Conservation (phyloP, 73 alveolate genomes). For the Paramecium tetraurelia region DNA sequence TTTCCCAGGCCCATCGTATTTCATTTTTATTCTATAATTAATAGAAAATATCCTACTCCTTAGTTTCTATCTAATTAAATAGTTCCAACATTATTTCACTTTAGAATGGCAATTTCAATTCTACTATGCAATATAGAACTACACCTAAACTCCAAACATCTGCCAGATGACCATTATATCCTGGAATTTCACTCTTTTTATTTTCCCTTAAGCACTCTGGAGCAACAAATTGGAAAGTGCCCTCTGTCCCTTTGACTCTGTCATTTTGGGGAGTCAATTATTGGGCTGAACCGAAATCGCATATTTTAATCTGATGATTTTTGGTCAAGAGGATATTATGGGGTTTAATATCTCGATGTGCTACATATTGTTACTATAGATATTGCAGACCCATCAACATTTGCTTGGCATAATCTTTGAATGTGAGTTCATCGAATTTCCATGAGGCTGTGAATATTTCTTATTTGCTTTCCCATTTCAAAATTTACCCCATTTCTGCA, state of each 20-base stretch:
- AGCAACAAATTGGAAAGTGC: conserved; percentile 61
- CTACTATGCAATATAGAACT: conserved; percentile 71
- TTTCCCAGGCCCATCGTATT: conserved; percentile 17
- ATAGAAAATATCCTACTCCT: conserved; percentile 52
- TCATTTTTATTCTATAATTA: conserved; percentile 15
- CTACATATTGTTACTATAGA: conserved; percentile 57
- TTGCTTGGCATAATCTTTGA: not conserved
- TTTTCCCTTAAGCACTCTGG: conserved; percentile 57
- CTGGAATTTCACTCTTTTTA: conserved; percentile 55
- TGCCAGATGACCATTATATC: conserved; percentile 70
- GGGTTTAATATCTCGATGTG: conserved; percentile 92
- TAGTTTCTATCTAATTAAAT: conserved; percentile 17
- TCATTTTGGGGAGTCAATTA: conserved; percentile 64
- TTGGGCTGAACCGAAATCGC: conserved; percentile 84
- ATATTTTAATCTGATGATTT: conserved; percentile 70
- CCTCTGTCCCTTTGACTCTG: conserved; percentile 81
- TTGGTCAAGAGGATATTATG: conserved; percentile 80
- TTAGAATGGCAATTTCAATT: conserved; percentile 46
- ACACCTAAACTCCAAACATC: conserved; percentile 86
- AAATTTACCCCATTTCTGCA: conserved; percentile 69
- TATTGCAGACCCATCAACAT: conserved; percentile 32
- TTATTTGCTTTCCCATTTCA: conserved; percentile 53
- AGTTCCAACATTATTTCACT: conserved; percentile 40
- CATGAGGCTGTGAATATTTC: conserved; percentile 11
- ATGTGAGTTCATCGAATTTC: conserved; percentile 24